Conservation (phyloP, 169 alveolate species). For the Pseudocohnilembus persalinus region DNA sequence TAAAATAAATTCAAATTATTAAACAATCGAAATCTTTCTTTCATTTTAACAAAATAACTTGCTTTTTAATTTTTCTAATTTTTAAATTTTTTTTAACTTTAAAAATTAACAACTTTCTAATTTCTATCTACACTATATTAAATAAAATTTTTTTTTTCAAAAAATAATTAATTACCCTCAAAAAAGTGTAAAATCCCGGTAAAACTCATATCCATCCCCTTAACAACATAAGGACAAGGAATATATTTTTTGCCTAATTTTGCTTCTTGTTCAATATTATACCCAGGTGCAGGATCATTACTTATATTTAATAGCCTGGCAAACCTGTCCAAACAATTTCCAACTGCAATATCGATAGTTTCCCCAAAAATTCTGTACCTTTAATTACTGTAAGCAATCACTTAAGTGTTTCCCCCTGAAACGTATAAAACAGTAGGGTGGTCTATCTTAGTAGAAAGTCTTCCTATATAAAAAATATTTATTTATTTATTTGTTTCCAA, state of each 20-base stretch:
- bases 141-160: too few species aligned
- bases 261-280: constrained; percentile 97
- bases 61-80: too few species aligned
- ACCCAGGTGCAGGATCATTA: constrained; percentile 99
- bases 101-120: too few species aligned
- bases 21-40: too few species aligned
- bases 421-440: constrained; percentile 97
- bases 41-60: too few species aligned
- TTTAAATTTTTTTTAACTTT: too few species aligned
- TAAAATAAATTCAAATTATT: too few species aligned
- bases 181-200: constrained; percentile 89
- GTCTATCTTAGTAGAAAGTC: constrained; percentile 91
- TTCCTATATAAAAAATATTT: neutral
- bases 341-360: constrained; percentile 98
- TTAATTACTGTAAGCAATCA: constrained; percentile 84
- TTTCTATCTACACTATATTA: too few species aligned
- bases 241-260: constrained; percentile 87
- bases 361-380: constrained; percentile 97
- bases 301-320: constrained; percentile 96
- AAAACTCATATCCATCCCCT: constrained; percentile 98
- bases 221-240: constrained; percentile 95
- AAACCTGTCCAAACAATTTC: constrained; percentile 97
- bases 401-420: constrained; percentile 98
- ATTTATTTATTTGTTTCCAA: too few species aligned
- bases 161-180: constrained; percentile 57